Conservation (phyloP, 2,329 filamentous ascomycete species). For the Rutstroemia sp. region DNA sequence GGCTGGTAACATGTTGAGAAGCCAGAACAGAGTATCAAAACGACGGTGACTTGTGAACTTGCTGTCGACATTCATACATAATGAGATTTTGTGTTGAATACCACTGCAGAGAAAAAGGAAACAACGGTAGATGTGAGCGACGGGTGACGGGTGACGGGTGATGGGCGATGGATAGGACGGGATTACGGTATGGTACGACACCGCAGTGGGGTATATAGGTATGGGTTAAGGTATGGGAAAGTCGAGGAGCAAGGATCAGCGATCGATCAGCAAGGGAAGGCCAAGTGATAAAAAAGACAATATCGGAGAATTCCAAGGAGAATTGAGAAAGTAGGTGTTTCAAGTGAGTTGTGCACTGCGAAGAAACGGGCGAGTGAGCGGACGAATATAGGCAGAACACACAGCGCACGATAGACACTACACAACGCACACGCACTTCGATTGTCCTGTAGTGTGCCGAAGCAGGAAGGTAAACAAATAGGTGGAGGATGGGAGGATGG, state of each 20-base stretch:
- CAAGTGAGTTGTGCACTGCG: neutral
- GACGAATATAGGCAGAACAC: neutral
- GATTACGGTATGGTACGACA: neutral
- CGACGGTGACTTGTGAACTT: neutral
- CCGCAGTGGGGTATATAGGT: neutral
- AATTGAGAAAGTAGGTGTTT: neutral
- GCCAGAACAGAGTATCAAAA: neutral
- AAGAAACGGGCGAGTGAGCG: neutral
- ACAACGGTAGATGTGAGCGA: too few species aligned
- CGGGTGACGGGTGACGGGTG: too few species aligned
- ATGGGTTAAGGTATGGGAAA: neutral
- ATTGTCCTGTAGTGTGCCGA: too few species aligned
- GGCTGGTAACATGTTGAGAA: constrained; percentile 7
- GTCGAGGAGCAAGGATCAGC: neutral
- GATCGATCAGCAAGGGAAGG: neutral
- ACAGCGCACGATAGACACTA: too few species aligned
- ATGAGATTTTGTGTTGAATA: neutral
- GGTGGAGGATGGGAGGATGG: too few species aligned
- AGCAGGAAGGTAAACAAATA: too few species aligned
- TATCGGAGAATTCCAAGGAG: neutral
- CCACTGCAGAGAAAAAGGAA: too few species aligned
- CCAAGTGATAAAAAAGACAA: neutral
- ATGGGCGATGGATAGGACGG: neutral
- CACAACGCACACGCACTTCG: too few species aligned
- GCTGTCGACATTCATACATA: constrained; percentile 8